Evolutionary conservation across 495 filamentous ascomycete genomes (phyloP), one percentile per base, ranked within the genome.

Genomic region (Talaromyces ruber): DNA sequence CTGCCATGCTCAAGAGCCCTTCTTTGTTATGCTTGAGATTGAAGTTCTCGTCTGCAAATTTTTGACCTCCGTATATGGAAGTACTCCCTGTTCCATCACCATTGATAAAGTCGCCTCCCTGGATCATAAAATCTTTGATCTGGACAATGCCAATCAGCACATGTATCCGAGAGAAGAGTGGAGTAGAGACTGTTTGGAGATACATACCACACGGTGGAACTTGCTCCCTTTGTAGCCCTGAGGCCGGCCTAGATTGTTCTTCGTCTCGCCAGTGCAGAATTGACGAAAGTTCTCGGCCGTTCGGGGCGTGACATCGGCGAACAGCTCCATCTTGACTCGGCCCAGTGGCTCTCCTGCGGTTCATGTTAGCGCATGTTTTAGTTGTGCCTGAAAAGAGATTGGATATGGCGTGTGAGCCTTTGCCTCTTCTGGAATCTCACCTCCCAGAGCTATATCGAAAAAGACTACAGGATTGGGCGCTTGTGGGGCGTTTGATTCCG

Each of bases 211-310:
- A 63, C 95, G 86, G 72, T 98, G 94, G 67, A 98, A 97, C 68
- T 92, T 96, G 78, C 84, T 85, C 26, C 90, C 90, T 71, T 97
- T 98, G 76, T 96, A 98, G 30, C 94, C 94, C 67, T 94, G 86
- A 6, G 92, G 91, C 59, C 85, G 79, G n/a, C 92, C 92, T 30
- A 86, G 82, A 51, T 80, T 68, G 67, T 89, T 89, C 77, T 93
- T 97, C 55, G 80, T 87, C 76, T 98, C 94, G 63, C 94, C 95
- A 0, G 92, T 98, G 75, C 95, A 98, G 76, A 95, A 96, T 70
- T 95, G 91, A 14, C 93, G 89, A 72, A 98, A 97, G 75, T 98
- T 98, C 75, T 97, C 94, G 18, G 93, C 92, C 6, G 94, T 98
- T 63, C 86, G 84, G 30, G 94, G 95, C 0, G 90, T 89, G 7